Evolutionary conservation across 2,329 filamentous ascomycete genomes (phyloP).

Genomic region (Sclerotinia sclerotiorum): DNA sequence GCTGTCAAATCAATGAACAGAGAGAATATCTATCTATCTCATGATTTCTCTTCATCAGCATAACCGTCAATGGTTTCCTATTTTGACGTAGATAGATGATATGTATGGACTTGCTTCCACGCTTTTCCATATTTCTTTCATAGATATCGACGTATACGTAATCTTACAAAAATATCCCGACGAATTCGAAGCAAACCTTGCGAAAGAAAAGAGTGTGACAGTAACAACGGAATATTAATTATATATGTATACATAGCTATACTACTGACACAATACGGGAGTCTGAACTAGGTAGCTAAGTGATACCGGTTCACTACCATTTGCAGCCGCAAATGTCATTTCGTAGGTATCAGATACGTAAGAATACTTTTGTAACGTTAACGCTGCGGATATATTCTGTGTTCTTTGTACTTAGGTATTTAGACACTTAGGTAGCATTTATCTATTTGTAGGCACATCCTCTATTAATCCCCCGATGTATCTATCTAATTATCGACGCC

Average conservation of each 20-base stretch:
- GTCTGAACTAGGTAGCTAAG: neutral
- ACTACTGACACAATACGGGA: neutral
- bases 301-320: neutral
- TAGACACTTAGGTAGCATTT: neutral
- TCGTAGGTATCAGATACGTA: neutral
- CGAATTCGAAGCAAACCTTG: neutral
- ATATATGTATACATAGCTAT: neutral
- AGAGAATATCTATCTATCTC: neutral
- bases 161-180: neutral
- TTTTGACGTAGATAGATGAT: neutral
- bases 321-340: slow-evolving; percentile 13
- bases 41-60: slow-evolving; percentile 2
- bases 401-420: neutral
- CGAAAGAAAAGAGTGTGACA: neutral
- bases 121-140: neutral
- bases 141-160: neutral
- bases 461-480: neutral
- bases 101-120: neutral
- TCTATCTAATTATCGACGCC: slow-evolving; percentile 1
- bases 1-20: neutral
- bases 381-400: slow-evolving; percentile 13
- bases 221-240: slow-evolving; percentile 11
- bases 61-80: neutral
- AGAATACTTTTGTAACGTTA: slow-evolving; percentile 1
- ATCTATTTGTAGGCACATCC: neutral